Base-by-base conservation (phyloP, 805 yeast species). In the Priceomyces castillae region DNA sequence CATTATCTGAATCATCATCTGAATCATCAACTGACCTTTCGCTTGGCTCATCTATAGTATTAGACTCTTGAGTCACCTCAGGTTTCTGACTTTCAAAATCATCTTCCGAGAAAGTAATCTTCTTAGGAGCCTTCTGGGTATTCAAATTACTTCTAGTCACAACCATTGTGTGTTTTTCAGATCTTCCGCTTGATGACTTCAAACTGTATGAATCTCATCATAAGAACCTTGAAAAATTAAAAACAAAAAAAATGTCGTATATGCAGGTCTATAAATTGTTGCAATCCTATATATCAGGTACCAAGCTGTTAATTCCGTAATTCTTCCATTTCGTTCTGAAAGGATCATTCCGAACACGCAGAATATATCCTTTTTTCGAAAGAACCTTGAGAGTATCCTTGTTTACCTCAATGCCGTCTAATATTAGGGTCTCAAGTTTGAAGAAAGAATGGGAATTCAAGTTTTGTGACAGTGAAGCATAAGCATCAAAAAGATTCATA, bases 341-440 rank as follows among this genome's bases (percentile, higher is more conserved):
- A 1, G 51, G 52, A 42, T 69, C 71, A 36, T 58, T 57, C 18
- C 41, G 46, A 2, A 68, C 42, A 2, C 26, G 33, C 2, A 46
- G 47, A 3, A 57, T 58, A 37, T 50, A 53, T 3, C 55, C 56
- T 16, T 44, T 44, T 22, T 49, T 52, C 26, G 43, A 31, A 2
- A 64, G 44, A 11, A 53, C 20, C 2, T 42, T 47, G 7, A 68
- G 39, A 0, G 74, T 65, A 19, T 60, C 59, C 26, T 43, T 48
- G 42, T 59, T 61, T 19, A 70, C 50, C 3, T 63, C 62, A 7
- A 65, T 41, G 2, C 75, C 76, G 47, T 69, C 64, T 6, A 70
- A 41, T 7, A 57, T 40, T 18, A 70, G 50, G 9, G 43, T 46
- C 1, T 58, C 58, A 5, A 67, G 36, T 12, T 36, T 30, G 7